Conservation (phyloP, 805 yeast genomes). For the Metschnikowia sp. region DNA sequence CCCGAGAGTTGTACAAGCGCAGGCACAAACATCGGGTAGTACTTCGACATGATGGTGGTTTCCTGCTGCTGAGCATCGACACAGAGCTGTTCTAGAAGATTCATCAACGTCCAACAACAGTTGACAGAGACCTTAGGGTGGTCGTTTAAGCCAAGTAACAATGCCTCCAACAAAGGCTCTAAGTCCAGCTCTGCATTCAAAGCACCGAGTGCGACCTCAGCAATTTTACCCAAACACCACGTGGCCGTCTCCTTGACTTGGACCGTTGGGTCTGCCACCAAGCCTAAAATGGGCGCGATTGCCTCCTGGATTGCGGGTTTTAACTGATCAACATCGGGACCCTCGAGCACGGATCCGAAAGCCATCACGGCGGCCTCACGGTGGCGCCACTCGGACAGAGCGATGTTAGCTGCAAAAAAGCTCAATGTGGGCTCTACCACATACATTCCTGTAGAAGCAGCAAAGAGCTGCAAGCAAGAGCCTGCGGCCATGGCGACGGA, state of each 20-base stretch:
- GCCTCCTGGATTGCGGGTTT: conserved; percentile 75
- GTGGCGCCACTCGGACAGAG: conserved; percentile 62
- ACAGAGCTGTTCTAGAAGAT: conserved; percentile 79
- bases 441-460: conserved; percentile 82
- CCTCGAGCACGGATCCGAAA: conserved; percentile 93
- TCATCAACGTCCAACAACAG: conserved; percentile 96
- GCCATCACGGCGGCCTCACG: conserved; percentile 99
- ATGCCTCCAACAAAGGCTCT: conserved; percentile 69
- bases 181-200: conserved; percentile 63
- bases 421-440: conserved; percentile 81
- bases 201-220: conserved; percentile 79
- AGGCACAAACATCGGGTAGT: conserved; percentile 66
- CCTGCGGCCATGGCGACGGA: conserved; percentile 98
- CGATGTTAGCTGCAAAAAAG: conserved; percentile 77
- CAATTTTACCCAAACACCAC: conserved; percentile 97
- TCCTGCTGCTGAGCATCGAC: conserved; percentile 45
- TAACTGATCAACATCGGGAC: conserved; percentile 76
- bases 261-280: conserved; percentile 70
- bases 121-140: conserved; percentile 94
- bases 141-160: conserved; percentile 78
- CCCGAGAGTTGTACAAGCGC: conserved; percentile 66
- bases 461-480: conserved; percentile 90
- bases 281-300: conserved; percentile 65
- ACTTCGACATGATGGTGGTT: conserved; percentile 69
- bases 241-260: conserved; percentile 97